These are phyloP conservation scores for Flaveria robusta DNA, from an alignment of 129 eudicot genomes.

Conservation along the genomic window DNA sequence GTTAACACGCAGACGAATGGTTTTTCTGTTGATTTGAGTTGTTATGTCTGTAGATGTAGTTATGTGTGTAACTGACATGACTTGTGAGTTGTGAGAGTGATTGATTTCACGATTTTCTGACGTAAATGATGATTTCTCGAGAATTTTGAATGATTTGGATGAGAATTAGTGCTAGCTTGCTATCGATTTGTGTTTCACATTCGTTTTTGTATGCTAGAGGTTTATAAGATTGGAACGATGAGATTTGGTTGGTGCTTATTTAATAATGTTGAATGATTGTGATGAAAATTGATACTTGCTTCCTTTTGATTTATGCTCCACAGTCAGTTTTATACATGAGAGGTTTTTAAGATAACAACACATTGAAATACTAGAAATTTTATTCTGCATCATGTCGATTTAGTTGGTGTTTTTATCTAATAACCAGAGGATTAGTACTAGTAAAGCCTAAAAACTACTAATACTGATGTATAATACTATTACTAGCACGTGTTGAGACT, in stretches of 20 bases:
- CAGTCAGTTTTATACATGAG: background rate
- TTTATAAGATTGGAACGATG: background rate
- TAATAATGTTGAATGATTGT: too few relatives aligned
- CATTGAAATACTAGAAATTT: background rate
- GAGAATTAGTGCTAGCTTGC: background rate
- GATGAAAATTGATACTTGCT: too few relatives aligned
- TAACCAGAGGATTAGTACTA: background rate
- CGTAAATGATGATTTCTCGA: slow-evolving; percentile 3
- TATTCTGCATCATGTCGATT: background rate
- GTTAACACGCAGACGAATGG: background rate
- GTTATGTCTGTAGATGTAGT: background rate
- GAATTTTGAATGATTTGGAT: background rate
- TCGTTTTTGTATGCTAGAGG: background rate
- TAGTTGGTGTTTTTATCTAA: slow-evolving; percentile 6
- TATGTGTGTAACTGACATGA: background rate
- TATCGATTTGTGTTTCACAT: background rate
- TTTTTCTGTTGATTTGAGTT: slow-evolving; percentile 1
- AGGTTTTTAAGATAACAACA: background rate
- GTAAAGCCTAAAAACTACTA: background rate
- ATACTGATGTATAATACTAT: background rate
- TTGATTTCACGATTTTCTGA: background rate
- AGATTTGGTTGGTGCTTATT: too few relatives aligned
- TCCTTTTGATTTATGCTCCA: background rate
- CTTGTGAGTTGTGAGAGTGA: too few relatives aligned
- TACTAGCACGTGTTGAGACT: background rate